phyloP scores from a whole-genome alignment of 208 protist genomes.

The Crithidia bombi region DNA sequence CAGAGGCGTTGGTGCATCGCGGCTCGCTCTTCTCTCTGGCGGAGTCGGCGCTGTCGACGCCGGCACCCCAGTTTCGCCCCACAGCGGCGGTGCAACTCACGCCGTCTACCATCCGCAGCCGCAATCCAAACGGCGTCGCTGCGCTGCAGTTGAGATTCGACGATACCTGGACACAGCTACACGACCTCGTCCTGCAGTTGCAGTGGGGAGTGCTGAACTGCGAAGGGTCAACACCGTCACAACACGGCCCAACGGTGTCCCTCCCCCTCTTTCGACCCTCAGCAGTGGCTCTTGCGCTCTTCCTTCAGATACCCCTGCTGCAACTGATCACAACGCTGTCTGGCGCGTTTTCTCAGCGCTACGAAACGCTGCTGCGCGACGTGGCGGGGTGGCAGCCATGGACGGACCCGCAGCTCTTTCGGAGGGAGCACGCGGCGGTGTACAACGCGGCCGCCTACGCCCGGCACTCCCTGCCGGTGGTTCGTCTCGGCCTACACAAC shows the following conservation, averaged over 20 bases:
- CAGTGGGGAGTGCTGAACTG: constrained; percentile 13
- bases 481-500: constrained; percentile 38
- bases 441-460: constrained; percentile 52
- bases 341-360: constrained; percentile 26
- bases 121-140: neutral
- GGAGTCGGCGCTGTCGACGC: neutral
- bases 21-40: neutral
- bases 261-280: neutral
- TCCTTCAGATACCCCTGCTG: constrained; percentile 44
- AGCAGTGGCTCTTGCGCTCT: constrained; percentile 6
- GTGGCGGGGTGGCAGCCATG: constrained; percentile 53
- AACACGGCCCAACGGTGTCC: neutral
- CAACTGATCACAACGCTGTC: constrained; percentile 28
- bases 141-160: neutral
- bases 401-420: constrained; percentile 57
- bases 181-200: constrained; percentile 14
- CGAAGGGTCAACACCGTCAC: neutral
- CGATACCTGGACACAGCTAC: constrained; percentile 7
- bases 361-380: constrained; percentile 30
- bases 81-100: too few relatives aligned
- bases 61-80: too few relatives aligned
- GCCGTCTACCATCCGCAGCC: neutral
- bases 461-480: constrained; percentile 42
- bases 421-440: constrained; percentile 20
- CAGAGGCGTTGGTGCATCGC: neutral